These are phyloP conservation scores for Sugiyamaella castrensis DNA, from an alignment of 1,139 yeast species.

Conservation along the genomic window DNA sequence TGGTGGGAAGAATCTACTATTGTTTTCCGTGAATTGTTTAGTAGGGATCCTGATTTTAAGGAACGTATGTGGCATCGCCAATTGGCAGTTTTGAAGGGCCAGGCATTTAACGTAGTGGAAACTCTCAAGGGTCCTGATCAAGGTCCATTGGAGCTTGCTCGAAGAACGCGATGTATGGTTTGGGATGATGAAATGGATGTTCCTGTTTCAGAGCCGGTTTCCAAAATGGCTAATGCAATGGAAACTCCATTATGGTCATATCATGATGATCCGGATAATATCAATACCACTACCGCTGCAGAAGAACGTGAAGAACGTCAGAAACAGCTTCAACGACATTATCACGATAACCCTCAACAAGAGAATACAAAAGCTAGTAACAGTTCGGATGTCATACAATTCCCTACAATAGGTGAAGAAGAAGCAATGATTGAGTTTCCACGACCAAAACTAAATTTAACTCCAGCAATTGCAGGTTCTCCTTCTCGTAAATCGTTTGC, in stretches of 20 bases:
- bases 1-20: constrained; percentile 71
- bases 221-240: constrained; percentile 27
- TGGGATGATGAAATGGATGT: constrained; percentile 63
- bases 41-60: constrained; percentile 59
- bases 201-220: constrained; percentile 44
- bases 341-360: no score
- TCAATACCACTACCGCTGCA: background rate
- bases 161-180: constrained; percentile 55
- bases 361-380: background rate
- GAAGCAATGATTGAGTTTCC: background rate
- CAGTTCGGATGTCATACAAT: constrained; percentile 5
- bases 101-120: constrained; percentile 73
- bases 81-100: constrained; percentile 71
- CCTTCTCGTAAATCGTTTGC: constrained; percentile 4
- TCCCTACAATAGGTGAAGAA: background rate
- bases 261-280: constrained; percentile 5
- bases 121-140: constrained; percentile 54
- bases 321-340: background rate
- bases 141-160: constrained; percentile 66
- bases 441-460: constrained; percentile 1
- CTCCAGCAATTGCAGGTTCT: constrained; percentile 8
- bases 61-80: constrained; percentile 67
- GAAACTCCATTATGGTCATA: constrained; percentile 24
- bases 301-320: no score
- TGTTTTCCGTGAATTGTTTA: constrained; percentile 49